Base-by-base conservation (phyloP, 2,329 filamentous ascomycete species). In the Ophiocordyceps camponoti-floridani region DNA sequence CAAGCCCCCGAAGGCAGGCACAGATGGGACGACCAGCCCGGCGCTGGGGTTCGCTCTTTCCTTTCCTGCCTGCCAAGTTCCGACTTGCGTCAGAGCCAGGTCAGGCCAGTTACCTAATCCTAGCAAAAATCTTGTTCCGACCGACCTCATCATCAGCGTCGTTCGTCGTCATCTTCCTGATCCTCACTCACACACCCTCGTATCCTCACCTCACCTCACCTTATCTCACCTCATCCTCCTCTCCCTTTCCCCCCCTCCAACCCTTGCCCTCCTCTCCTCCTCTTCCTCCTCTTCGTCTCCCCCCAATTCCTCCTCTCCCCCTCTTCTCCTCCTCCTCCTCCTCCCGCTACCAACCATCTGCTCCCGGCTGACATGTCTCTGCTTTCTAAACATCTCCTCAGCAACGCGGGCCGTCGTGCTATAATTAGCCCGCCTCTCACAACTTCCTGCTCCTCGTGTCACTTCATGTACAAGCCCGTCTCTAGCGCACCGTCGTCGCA, bases 311-410 rank as follows among this genome's bases (percentile, higher is more conserved):
- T 10, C n/a, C 7, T 14, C 35, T 40, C 18, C 19, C 14, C 28
- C 9, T 7, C 30, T 23, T 28, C 41, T 33, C 19, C 27, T 27
- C 27, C 14, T 12, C 28, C 6, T 33, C 12, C 8, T 16, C 27
- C 12, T 30, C 26, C 28, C 26, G 6, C 44, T n/a, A 10, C 33
- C 14, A 16, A 12, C 38, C 16, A 16, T 13, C 14, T 43, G 41
- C 44, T 43, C 41, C 41, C 44, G 41, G 23, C 23, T 41, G 44
- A 35, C 44, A 28, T 8, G 35, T 41, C 44, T 41, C 18, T 43
- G 45, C 41, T 46, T 46, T 18, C 35, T 41, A 46, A 46, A 35
- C 14, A 14, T 43, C 12, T 40, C 16, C 37, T 43, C 45, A 46
- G 45, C 42, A 46, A 35, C 19, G 10, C 26, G 41, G 37, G 23